Conservation (phyloP, 192 early-diverging fungal species). For the Rhizoclosmatium globosum region DNA sequence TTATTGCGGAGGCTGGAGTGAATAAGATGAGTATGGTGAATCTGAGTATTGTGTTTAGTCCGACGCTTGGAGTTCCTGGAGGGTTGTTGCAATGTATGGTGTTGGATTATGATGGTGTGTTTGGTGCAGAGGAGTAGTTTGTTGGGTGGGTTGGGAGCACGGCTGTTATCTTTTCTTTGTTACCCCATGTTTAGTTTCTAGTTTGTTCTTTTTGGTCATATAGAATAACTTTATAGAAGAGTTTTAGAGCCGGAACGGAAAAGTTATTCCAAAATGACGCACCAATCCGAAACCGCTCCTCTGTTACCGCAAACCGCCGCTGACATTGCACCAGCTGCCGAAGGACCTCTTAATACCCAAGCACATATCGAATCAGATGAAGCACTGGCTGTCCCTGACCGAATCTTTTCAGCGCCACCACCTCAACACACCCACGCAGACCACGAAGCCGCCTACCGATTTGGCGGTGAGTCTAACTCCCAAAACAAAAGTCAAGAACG, state of each 20-base stretch:
- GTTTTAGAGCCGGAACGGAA: neutral
- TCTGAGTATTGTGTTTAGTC: constrained; percentile 95
- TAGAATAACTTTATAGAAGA: neutral
- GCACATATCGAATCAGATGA: neutral
- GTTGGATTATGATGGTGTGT: constrained; percentile 73
- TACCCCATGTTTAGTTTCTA: neutral
- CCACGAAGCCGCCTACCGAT: constrained; percentile 7
- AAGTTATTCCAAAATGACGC: neutral
- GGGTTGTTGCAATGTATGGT: constrained; percentile 91
- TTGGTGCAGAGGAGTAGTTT: constrained; percentile 35
- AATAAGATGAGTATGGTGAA: constrained; percentile 98
- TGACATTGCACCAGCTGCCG: neutral
- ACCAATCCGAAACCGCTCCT: neutral
- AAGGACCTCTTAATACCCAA: neutral
- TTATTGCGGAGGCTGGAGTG: constrained; percentile 79
- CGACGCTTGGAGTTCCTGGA: constrained; percentile 92
- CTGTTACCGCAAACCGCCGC: neutral
- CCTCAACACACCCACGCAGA: constrained; percentile 11
- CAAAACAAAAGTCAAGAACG: neutral
- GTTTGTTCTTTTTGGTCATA: neutral
- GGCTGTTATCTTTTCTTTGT: constrained; percentile 3
- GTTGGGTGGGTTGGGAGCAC: constrained; percentile 22
- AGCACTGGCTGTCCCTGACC: neutral
- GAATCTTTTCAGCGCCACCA: neutral
- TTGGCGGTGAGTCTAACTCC: neutral